Percentiles rank a stretch among this genome's conserved stretches.
Evolutionary conservation across 202 grass and related monocot species (phyloP).

Genomic region (Digitaria exilis): DNA sequence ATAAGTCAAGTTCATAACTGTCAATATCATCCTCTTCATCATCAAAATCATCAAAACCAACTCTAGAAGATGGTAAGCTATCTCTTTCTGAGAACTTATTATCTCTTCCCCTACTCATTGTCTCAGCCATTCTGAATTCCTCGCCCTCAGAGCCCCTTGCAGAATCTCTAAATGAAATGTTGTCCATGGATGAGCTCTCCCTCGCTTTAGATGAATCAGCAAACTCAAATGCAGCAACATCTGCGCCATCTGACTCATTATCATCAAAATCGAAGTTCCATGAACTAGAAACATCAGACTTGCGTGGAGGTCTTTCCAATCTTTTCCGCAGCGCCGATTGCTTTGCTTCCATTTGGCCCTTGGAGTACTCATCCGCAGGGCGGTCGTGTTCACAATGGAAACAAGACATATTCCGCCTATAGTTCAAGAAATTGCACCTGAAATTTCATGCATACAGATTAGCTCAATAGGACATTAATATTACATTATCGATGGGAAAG

Average conservation of each 20-base stretch:
- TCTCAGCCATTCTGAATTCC: constrained; percentile 39
- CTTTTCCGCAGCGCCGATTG: constrained; percentile 51
- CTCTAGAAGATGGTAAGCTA: constrained; percentile 41
- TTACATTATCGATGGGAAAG: constrained; percentile 3
- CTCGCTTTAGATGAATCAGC: constrained; percentile 66
- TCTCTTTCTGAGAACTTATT: constrained; percentile 52
- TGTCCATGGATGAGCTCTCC: constrained; percentile 40
- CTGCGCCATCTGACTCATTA: constrained; percentile 93
- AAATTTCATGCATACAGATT: constrained; percentile 31
- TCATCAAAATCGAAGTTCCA: constrained; percentile 99
- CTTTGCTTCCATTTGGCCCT: constrained; percentile 64
- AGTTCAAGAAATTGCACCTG: constrained; percentile 99
- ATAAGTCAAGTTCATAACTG: constrained; percentile 79
- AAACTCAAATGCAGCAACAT: constrained; percentile 95
- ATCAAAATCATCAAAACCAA: constrained; percentile 94
- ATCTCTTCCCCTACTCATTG: constrained; percentile 41
- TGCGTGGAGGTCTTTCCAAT: constrained; percentile 53
- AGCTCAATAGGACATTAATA: constrained; percentile 10
- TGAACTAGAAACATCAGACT: constrained; percentile 69
- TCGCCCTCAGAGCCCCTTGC: constrained; percentile 40
- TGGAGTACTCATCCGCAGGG: constrained; percentile 79
- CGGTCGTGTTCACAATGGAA: constrained; percentile 90
- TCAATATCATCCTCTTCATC: constrained; percentile 90
- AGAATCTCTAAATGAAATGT: constrained; percentile 41
- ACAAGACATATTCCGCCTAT: constrained; percentile 93